Conservation (phyloP, 164 flowering plant genomes). For the Paratinospora sagittata region DNA sequence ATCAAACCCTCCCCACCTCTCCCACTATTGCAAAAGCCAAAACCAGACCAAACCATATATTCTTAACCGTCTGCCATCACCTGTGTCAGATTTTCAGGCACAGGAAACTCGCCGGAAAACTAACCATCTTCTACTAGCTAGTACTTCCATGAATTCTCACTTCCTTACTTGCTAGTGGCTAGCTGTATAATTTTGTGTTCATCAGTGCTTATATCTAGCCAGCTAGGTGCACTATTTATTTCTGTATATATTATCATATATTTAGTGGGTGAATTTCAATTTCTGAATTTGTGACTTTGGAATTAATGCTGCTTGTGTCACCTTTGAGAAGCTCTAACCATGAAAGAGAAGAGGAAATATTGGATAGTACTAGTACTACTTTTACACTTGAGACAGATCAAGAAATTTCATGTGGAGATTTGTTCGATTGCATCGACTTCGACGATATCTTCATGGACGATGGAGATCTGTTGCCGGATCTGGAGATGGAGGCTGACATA, state of each 20-base stretch:
- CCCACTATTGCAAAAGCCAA: conserved; percentile 6
- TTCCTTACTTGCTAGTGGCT: no score
- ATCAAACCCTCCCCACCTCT: conserved; percentile 23
- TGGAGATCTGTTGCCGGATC: conserved; percentile 61
- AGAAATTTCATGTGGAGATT: conserved; percentile 35
- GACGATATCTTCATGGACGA: conserved; percentile 67
- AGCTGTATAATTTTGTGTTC: no score
- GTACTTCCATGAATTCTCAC: no score
- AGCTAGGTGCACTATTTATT: no score
- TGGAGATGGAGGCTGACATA: conserved; percentile 83
- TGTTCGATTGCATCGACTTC: conserved; percentile 72
- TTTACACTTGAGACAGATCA: conserved; percentile 24
- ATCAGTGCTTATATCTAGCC: no score
- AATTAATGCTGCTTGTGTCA: conserved; percentile 57
- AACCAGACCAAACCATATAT: conserved; percentile 11
- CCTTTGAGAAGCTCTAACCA: conserved; percentile 39
- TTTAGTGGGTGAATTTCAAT: background rate
- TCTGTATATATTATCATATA: background rate
- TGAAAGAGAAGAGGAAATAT: conserved; percentile 37
- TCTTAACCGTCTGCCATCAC: background rate
- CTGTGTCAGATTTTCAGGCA: background rate
- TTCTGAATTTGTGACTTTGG: conserved; percentile 11
- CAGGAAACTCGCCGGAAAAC: background rate
- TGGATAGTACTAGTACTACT: no score
- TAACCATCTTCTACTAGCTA: background rate